Evolutionary conservation across 805 yeast genomes (phyloP).

Genomic region (Clavispora santaluciae): DNA sequence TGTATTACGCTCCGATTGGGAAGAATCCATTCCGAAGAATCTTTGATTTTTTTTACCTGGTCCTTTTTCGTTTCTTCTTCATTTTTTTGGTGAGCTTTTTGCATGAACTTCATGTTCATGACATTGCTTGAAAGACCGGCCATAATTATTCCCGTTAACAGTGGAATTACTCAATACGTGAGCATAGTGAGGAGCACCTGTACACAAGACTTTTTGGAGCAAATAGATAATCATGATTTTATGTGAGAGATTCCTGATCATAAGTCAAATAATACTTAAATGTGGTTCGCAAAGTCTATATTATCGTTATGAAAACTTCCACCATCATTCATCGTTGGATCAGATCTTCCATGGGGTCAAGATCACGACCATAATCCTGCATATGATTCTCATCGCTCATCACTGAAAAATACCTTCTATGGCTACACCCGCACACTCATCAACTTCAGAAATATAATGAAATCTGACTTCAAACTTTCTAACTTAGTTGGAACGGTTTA

Average conservation of each 20-base stretch:
- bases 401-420: conserved; percentile 10
- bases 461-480: conserved; percentile 82
- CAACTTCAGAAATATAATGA: conserved; percentile 42
- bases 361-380: background rate
- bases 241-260: too few relatives aligned
- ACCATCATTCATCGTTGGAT: too few relatives aligned
- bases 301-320: background rate
- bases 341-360: too few relatives aligned
- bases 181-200: background rate
- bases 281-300: too few relatives aligned
- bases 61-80: conserved; percentile 30
- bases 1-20: conserved; percentile 26
- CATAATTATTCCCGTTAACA: conserved; percentile 13
- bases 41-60: conserved; percentile 37
- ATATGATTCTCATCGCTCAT: conserved; percentile 13
- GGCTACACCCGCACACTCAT: conserved; percentile 4
- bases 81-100: conserved; percentile 34
- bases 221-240: too few relatives aligned
- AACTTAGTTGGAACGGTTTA: conserved; percentile 93
- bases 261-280: too few relatives aligned
- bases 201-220: too few relatives aligned
- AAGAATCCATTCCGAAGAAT: conserved; percentile 49
- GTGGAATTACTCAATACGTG: background rate
- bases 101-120: conserved; percentile 74
- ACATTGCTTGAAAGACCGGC: conserved; percentile 57